A percentile compares a stretch with the other conserved stretches of the same genome.
phyloP scores from a whole-genome alignment of 1,284 basidiomycete genomes.

The Ustilago cynodontis region DNA sequence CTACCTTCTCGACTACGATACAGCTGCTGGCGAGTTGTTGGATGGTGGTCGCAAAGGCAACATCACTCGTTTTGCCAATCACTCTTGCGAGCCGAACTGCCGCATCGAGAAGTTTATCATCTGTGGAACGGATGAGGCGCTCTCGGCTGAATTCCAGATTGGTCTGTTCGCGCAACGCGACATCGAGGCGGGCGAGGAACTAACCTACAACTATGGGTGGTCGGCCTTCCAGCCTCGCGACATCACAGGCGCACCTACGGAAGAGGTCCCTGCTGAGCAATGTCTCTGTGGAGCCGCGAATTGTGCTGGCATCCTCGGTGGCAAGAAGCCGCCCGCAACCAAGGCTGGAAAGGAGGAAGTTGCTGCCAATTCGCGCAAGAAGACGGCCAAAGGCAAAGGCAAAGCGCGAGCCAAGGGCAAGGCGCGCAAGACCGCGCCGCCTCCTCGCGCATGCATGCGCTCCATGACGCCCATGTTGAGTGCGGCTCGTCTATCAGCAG shows the following conservation, averaged over 20 bases:
- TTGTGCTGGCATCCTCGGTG: slow-evolving; percentile 61
- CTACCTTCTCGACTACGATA: slow-evolving; percentile 65
- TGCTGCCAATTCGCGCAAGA: slow-evolving; percentile 29
- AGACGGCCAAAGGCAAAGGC: slow-evolving; percentile 32
- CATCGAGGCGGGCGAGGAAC: slow-evolving; percentile 63
- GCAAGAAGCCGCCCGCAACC: slow-evolving; percentile 41
- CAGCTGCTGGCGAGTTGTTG: slow-evolving; percentile 63
- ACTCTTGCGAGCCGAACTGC: slow-evolving; percentile 66
- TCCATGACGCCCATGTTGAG: slow-evolving; percentile 30
- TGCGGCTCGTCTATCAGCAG: slow-evolving; percentile 26
- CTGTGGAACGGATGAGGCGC: slow-evolving; percentile 60
- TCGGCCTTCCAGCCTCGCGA: slow-evolving; percentile 55
- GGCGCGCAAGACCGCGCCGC: slow-evolving; percentile 10
- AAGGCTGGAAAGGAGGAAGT: slow-evolving; percentile 8
- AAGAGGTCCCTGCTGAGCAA: slow-evolving; percentile 26
- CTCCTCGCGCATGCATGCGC: slow-evolving; percentile 21
- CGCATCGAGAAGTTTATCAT: slow-evolving; percentile 65
- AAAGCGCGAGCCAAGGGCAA: slow-evolving; percentile 25
- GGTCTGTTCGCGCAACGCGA: slow-evolving; percentile 64
- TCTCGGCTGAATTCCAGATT: slow-evolving; percentile 63
- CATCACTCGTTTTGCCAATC: slow-evolving; percentile 66
- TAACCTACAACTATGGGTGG: slow-evolving; percentile 68
- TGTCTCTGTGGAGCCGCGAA: slow-evolving; percentile 62
- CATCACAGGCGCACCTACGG: slow-evolving; percentile 46
- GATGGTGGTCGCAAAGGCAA: slow-evolving; percentile 65